Conservation (phyloP, 768 basidiomycete species). For the Mycena crocata region DNA sequence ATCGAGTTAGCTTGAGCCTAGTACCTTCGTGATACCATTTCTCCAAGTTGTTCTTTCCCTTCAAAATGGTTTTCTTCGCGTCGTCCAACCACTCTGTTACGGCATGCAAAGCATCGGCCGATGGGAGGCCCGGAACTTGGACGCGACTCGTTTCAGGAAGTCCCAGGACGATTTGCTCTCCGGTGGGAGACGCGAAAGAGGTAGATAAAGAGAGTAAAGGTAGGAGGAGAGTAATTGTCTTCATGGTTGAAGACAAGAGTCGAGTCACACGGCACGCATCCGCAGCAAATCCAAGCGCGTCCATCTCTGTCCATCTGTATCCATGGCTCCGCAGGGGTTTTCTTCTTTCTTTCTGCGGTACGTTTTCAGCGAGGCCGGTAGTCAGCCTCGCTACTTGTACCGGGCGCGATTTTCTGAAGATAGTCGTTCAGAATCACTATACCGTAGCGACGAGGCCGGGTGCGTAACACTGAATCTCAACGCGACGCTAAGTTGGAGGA, state of each 20-base stretch:
- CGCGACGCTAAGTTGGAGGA: no score
- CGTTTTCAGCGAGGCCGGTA: no score
- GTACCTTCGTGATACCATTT: slow-evolving; percentile 73
- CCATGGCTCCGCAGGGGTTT: no score
- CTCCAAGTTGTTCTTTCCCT: slow-evolving; percentile 62
- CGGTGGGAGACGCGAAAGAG: slow-evolving; percentile 51
- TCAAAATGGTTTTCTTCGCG: slow-evolving; percentile 55
- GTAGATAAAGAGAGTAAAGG: slow-evolving; percentile 49
- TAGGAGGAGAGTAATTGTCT: slow-evolving; percentile 45
- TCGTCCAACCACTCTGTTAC: slow-evolving; percentile 54
- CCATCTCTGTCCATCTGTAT: no score
- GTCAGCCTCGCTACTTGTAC: no score
- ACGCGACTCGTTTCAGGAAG: slow-evolving; percentile 45
- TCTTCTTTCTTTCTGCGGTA: no score
- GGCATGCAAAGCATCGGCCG: slow-evolving; percentile 30
- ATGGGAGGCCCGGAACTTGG: slow-evolving; percentile 19
- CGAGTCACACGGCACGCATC: slow-evolving; percentile 1
- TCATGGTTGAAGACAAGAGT: slow-evolving; percentile 47
- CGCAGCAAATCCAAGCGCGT: no score
- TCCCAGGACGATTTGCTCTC: slow-evolving; percentile 60
- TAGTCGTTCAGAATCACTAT: no score
- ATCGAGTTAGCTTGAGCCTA: no score
- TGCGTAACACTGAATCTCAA: no score
- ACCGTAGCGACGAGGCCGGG: no score
- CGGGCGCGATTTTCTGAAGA: no score